phyloP scores from a whole-genome alignment of 2,329 filamentous ascomycete genomes.

The Neonectria faginata region DNA sequence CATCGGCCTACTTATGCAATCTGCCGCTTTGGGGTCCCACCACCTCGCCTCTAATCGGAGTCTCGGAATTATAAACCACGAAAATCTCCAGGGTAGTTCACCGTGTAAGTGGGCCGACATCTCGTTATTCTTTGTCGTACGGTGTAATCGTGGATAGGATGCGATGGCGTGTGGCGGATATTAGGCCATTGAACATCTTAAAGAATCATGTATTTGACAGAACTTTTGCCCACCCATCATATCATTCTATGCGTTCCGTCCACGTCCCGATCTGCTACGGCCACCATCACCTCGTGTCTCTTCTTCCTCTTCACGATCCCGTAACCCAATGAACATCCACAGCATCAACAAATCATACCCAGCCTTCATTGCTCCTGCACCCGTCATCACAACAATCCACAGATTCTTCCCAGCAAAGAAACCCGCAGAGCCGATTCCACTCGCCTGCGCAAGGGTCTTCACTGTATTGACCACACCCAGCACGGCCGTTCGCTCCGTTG shows the following conservation, averaged over 20 bases:
- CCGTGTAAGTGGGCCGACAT: neutral
- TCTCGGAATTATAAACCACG: too few species aligned
- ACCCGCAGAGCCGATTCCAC: slow-evolving; percentile 67
- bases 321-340: slow-evolving; percentile 55
- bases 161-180: too few species aligned
- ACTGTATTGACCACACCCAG: slow-evolving; percentile 78
- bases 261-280: neutral
- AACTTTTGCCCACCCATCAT: too few species aligned
- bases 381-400: slow-evolving; percentile 1
- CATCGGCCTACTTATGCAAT: too few species aligned
- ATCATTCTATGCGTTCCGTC: too few species aligned
- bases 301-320: slow-evolving; percentile 9
- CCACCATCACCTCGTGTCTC: neutral
- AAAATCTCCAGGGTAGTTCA: neutral
- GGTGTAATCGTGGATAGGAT: too few species aligned
- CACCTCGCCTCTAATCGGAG: too few species aligned
- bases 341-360: slow-evolving; percentile 4
- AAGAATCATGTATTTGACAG: too few species aligned
- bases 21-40: too few species aligned
- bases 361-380: slow-evolving; percentile 1
- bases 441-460: slow-evolving; percentile 74
- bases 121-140: too few species aligned
- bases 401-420: slow-evolving; percentile 1
- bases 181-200: too few species aligned
- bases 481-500: slow-evolving; percentile 75